Conservation (phyloP, 2,329 filamentous ascomycete genomes). For the Curvularia hawaiiensis region DNA sequence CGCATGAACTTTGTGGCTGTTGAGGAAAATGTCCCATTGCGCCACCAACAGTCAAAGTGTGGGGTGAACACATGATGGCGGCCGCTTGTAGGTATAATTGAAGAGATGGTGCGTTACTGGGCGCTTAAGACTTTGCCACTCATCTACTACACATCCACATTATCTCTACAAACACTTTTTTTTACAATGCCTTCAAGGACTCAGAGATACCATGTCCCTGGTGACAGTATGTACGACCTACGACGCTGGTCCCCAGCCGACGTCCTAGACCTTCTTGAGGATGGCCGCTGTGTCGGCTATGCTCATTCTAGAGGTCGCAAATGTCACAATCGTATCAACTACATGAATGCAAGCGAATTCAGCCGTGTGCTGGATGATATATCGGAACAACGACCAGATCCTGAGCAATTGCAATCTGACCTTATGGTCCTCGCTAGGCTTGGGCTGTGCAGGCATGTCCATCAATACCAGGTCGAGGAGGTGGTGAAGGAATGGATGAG, state of each 20-base stretch:
- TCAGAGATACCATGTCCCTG: not conserved
- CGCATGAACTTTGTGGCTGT: not conserved
- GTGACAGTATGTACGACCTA: not conserved
- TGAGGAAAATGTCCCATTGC: not conserved
- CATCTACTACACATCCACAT: not conserved
- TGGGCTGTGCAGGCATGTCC: constrained; percentile 14
- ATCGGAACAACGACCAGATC: constrained; percentile 10
- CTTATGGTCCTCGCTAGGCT: constrained; percentile 15
- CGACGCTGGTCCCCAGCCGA: constrained; percentile 13
- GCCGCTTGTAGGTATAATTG: not conserved
- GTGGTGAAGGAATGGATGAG: constrained; percentile 11
- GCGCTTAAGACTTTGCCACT: not conserved
- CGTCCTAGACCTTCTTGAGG: constrained; percentile 16
- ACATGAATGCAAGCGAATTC: not conserved
- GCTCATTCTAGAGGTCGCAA: constrained; percentile 16
- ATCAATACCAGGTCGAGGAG: constrained; percentile 1
- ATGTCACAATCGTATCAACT: constrained; percentile 9
- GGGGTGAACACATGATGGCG: not conserved
- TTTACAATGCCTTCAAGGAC: not conserved
- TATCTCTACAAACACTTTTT: not conserved
- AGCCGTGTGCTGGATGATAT: constrained; percentile 6
- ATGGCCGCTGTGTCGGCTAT: constrained; percentile 18
- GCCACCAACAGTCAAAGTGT: not conserved
- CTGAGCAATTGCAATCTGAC: constrained; percentile 8
- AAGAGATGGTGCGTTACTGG: not conserved